Evolutionary conservation across 257 asterid species (phyloP), one percentile per base, ranked within the genome.

Genomic region (Solanum dulcamara): DNA sequence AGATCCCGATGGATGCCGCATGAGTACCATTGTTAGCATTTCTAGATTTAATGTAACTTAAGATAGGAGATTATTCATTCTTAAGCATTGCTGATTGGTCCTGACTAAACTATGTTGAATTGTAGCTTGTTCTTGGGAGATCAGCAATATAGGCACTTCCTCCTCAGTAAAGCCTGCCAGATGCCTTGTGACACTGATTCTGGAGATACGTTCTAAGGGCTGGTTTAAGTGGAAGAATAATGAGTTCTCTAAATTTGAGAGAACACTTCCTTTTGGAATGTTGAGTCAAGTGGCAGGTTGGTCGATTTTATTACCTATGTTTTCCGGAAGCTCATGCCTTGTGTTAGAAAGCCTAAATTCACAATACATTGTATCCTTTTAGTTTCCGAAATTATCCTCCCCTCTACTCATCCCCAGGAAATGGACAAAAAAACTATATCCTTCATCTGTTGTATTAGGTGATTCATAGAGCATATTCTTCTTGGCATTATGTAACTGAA

Each of bases 111-210:
- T 64, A 71, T 85, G 81, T 91, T 80, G 5, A 70, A 46, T 32
- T 91, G 89, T 85, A 97, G 99, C 98, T 91, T 95, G 99, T 83
- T 89, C 98, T 12, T 97, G 99, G 99, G 99, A 97, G 92, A 94
- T 97, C 50, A 91, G 94, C 86, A 89, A 93, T 88, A 81, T 97
- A 87, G 90, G 87, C 89, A 59, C 91, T 30, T 83, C 94, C 30
- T 86, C 95, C 30, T 86, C 95, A 10, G 72, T 87, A 86, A 87
- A 60, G 85, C 85, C 88, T 87, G 89, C 89, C 81, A 91, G 90
- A 88, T 93, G 98, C 89, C 94, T 95, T 12, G 93, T 97, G 89
- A 92, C 99, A 40, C 98, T 92, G 84, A 95, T 91, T 67, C 93
- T 97, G 55, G 99, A 97, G 93, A 93, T 97, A 85, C 92, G 89